Conservation (phyloP, 305 asterid genomes). For the Solanum hybrid region DNA sequence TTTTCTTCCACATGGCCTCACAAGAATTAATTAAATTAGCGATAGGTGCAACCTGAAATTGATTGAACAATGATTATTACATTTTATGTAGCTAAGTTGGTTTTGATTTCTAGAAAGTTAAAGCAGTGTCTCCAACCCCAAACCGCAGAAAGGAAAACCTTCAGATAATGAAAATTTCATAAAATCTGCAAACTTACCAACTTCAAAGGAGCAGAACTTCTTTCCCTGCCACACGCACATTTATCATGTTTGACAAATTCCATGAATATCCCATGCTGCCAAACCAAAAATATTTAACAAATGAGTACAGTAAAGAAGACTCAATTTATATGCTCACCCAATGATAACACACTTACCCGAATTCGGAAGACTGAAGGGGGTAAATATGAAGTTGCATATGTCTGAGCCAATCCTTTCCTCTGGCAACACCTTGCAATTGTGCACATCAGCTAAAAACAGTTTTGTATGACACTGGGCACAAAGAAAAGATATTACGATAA, state of each 20-base stretch:
- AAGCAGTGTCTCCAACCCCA: not conserved
- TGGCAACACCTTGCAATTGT: constrained; percentile 61
- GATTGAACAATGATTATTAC: not conserved
- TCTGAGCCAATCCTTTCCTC: constrained; percentile 79
- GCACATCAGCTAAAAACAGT: constrained; percentile 33
- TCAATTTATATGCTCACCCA: constrained; percentile 1
- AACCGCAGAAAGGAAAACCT: not conserved
- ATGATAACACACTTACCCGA: constrained; percentile 41
- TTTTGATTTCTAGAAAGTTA: not conserved
- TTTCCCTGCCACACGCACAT: constrained; percentile 33
- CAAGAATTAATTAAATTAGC: constrained; percentile 49
- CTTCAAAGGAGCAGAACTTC: constrained; percentile 39
- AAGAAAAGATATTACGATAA: not conserved
- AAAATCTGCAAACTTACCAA: constrained; percentile 44
- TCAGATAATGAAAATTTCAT: constrained; percentile 9
- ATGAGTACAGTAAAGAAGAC: constrained; percentile 3
- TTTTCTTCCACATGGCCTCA: constrained; percentile 51
- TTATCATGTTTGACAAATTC: constrained; percentile 71
- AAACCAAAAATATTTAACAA: constrained; percentile 8
- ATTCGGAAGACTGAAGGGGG: constrained; percentile 36
- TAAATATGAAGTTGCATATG: constrained; percentile 46
- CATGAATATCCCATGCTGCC: constrained; percentile 58
- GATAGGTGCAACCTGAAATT: constrained; percentile 66
- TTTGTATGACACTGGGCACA: constrained; percentile 7
- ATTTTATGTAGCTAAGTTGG: not conserved